Evolutionary conservation across 2,329 filamentous ascomycete species (phyloP), one percentile per base, ranked within the genome.

Genomic region (Triangularia verruculosa): DNA sequence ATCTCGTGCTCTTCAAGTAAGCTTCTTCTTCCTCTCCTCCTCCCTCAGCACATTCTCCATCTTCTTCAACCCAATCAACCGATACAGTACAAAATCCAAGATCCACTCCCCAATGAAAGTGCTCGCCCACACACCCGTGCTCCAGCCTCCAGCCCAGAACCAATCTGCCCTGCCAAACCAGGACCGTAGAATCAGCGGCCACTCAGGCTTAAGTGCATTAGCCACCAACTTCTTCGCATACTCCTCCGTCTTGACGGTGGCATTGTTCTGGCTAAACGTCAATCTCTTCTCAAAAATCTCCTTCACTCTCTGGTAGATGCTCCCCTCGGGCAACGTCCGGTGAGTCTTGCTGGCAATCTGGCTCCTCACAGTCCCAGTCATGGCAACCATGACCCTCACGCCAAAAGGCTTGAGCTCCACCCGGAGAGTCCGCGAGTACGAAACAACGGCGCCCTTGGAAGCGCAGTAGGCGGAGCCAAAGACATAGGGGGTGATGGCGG

Each of bases 381-480:
- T 79, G 70, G 80, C 80, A 17, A 84, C 79, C 79, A 85, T 85
- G 72, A 86, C 83, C 66, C 83, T 80, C 9, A 86, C 83, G 68
- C 78, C 77, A 54, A 85, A 81, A 0, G 83, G 83, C 53, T 77
- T 76, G 47, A 86, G 76, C 68, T 86, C 84, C 57, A 82, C 73
- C 24, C 84, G 81, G 28, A 86, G 74, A 0, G 78, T 80, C 63
- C 83, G 82, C 54, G 82, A 83, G 74, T 84, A 86, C 2, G 78
- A 75, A 62, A 78, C 78, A 34, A 86, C 74, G 58, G 84, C 83
- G 59, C 78, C 82, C 77, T 86, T 86, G 70, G 77, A 79, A n/a
- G 83, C 82, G 66, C 79, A 80, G 76, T 86, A 86, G 64, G 80
- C 78, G 59, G 79, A 76, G 20, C 79, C 81, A 68, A 85, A 86